Percentiles rank a stretch among this genome's conserved stretches.
Conservation (phyloP, 805 yeast species). For the Pichia heedii region DNA sequence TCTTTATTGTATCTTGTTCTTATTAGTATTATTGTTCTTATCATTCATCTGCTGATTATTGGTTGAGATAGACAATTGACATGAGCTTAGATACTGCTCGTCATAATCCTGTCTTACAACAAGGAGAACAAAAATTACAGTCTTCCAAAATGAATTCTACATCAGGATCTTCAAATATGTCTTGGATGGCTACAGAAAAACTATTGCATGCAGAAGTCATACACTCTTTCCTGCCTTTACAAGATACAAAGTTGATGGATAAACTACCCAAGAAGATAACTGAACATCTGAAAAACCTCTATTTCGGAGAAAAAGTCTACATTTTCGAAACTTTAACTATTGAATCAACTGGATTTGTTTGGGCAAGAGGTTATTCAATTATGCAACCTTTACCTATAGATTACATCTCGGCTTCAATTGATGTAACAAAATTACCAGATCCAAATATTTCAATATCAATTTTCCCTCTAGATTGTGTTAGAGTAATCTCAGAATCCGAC, state of each 20-base stretch:
- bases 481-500: slow-evolving; percentile 32
- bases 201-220: slow-evolving; percentile 4
- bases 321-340: slow-evolving; percentile 10
- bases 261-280: background rate
- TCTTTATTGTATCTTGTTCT: too few species aligned
- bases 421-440: slow-evolving; percentile 56
- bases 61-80: background rate
- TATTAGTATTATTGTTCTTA: too few species aligned
- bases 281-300: slow-evolving; percentile 7
- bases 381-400: slow-evolving; percentile 64
- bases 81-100: background rate
- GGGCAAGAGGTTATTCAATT: slow-evolving; percentile 76
- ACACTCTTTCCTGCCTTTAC: slow-evolving; percentile 3
- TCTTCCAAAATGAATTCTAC: background rate
- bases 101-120: background rate
- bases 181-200: slow-evolving; percentile 1
- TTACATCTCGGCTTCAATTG: slow-evolving; percentile 50
- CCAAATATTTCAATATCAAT: slow-evolving; percentile 44
- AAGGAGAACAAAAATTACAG: background rate
- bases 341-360: slow-evolving; percentile 31
- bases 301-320: slow-evolving; percentile 11
- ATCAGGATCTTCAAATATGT: background rate
- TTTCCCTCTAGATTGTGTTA: slow-evolving; percentile 50
- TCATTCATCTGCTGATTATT: background rate
- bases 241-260: background rate